Evolutionary conservation across 1,139 yeast species (phyloP), one percentile per base, ranked within the genome.

Genomic region (Blastobotrys elegans): DNA sequence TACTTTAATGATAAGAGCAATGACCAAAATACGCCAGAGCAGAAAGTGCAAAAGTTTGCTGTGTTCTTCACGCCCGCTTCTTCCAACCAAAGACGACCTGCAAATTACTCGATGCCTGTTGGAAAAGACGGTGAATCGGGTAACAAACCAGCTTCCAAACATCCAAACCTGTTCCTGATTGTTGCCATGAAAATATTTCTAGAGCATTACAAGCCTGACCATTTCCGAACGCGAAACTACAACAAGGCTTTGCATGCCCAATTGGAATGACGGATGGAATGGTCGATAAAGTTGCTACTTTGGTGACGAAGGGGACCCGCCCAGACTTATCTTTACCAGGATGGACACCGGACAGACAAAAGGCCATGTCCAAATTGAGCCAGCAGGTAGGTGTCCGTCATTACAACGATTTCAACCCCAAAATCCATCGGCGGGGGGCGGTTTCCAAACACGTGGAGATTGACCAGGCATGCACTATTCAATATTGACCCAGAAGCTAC

Each of bases 321-420:
- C 10, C 4, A 7, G 46, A 35, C 5, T 17, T 43, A 22, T 65
- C 43, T 72, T 80, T 46, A 63, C 66, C 40, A 67, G 70, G 2
- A 73, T 82, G n/a, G n/a, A 14, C 70, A 75, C 56, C 82, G 82
- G 0, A 79, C 80, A 11, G 86, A 85, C 1, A 63, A 72, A 58
- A 53, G 11, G 66, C 67, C 2, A 80, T 84, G 0, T 58, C 63
- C 39, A 61, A 66, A 39, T 76, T 81, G 53, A 66, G 65, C 30
- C 76, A 73, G 53, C 60, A 64, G 48, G 63, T 68, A 36, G 83
- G 83, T 1, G 57, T 81, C 46, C 64, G 70, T 17, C 77, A 73
- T 53, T 76, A 74, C 54, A 67, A 73, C 4, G 84, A 80, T 50
- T 77, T 84, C 73, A 58, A 63, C 29, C 59, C 58, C 31, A 62